Evolutionary conservation across 441 rosid genomes (phyloP), one percentile per base, ranked within the genome.

Genomic region (Biscutella laevigata): DNA sequence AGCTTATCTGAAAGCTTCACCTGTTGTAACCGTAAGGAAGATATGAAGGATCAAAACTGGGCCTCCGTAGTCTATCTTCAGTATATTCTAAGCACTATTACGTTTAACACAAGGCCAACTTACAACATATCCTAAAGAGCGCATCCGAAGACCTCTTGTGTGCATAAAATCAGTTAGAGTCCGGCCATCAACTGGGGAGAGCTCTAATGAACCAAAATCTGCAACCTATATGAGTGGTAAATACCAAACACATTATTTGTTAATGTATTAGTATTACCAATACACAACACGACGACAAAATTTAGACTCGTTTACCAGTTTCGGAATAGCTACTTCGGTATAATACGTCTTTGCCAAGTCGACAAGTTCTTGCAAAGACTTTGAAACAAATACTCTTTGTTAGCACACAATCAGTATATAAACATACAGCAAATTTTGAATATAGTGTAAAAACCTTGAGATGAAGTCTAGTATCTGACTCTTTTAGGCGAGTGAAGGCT

Each of bases 161-260:
- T 83, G 90, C 90, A 83, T 80, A 73, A 83, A 82, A 62, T 82
- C 89, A 37, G 89, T 82, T 29, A 82, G 69, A 39, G 89, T 82
- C 69, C 81, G 83, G 24, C 89, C 85, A 75, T 79, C 89, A 48
- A 82, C 89, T 24, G 89, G 89, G 19, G 89, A 82, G 48, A 82
- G 77, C 46, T 73, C 81, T 59, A 79, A 66, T 8, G 78, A 77
- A 68, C 78, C 77, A 74, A 85, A 80, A 74, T 72, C 84, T 62
- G 83, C 74, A 40, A 74, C 84, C 82, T 72, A 68, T 52, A 69
- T 67, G 49, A 46, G 47, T 43, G 48, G 67, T 74, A 26, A 59
- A 38, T 48, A 43, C 53, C 34, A 41, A 25, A 64, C 56, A 54
- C 11, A 50, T 54, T 39, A 61, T 49, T 19, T 22, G 25, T 50